Evolutionary conservation across 331 rosid species (phyloP), one percentile per base, ranked within the genome.

Genomic region (Cydonia oblonga): DNA sequence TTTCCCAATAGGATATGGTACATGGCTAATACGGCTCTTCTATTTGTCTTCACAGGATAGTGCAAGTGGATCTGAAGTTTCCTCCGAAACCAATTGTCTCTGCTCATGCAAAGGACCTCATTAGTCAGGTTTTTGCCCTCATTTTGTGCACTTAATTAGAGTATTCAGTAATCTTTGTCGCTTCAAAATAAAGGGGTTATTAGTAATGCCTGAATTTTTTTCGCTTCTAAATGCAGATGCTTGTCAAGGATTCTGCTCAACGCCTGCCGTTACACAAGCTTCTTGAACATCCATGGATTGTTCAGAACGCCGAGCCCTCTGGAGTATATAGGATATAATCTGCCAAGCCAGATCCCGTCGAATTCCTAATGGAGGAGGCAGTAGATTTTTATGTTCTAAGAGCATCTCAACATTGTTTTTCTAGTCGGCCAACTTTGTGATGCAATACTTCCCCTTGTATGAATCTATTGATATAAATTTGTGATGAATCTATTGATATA

Each of bases 281-380:
- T 63, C 90, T 93, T 32, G 98, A 93, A 76, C 98, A 93, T 73
- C 96, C 96, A 46, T 93, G 98, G 98, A 88, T 91, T 79, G 84
- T 93, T 75, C 98, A 93, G 87, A 91, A 93, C 67, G 97, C 98
- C 0, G 98, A 93, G 90, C 96, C 97, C 28, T 84, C 97, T 28
- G 97, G 98, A 74, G 79, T 93, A 78, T 87, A 91, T 71, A 87
- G 81, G 83, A 63, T 85, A 73, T 93, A 84, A 76, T 68, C 51
- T 30, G 49, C 76, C 66, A 73, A 9, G 29, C 59, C 32, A 40
- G 13, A 30, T 52, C 38, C 29, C 19, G 42, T 53, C 26, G 16
- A 42, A 49, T 64, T 72, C 67, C 40, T 56, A 33, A 73, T 24
- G 2, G 15, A 35, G 70, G 67, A 69, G 46, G 75, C 69, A 60